Evolutionary conservation across 495 filamentous ascomycete genomes (phyloP).

Genomic region (Tuber calosporum): DNA sequence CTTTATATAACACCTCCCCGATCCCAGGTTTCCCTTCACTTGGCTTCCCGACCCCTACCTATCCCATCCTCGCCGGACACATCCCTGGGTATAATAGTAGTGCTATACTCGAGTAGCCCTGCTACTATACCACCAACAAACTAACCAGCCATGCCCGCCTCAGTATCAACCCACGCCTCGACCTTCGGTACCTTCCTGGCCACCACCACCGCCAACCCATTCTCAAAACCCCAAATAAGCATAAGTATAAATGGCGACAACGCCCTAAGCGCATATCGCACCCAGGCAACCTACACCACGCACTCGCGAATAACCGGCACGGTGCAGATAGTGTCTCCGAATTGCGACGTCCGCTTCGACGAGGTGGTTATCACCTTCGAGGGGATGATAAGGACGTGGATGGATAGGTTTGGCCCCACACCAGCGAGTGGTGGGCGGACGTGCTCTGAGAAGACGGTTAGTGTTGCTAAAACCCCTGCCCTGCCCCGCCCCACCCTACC

Average conservation of each 20-base stretch:
- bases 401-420: slow-evolving; percentile 44
- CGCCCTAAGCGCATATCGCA: slow-evolving; percentile 13
- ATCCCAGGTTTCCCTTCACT: not conserved
- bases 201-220: slow-evolving; percentile 8
- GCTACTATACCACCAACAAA: not conserved
- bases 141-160: not conserved
- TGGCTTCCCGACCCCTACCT: not conserved
- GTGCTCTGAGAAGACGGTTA: slow-evolving; percentile 46
- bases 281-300: slow-evolving; percentile 28
- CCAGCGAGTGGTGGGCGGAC: slow-evolving; percentile 44
- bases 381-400: slow-evolving; percentile 48
- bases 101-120: too few species aligned
- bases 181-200: not conserved
- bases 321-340: slow-evolving; percentile 48
- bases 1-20: not conserved
- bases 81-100: too few species aligned
- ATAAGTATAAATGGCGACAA: slow-evolving; percentile 30
- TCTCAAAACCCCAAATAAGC: slow-evolving; percentile 21
- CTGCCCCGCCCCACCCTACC: not conserved
- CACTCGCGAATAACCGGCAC: slow-evolving; percentile 35
- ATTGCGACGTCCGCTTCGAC: slow-evolving; percentile 67
- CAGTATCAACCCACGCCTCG: not conserved
- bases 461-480: not conserved
- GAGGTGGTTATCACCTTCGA: slow-evolving; percentile 72
- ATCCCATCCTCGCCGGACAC: too few species aligned